Conservation (phyloP, 371 early-diverging fungal genomes). For the Neoconidiobolus thromboides region DNA sequence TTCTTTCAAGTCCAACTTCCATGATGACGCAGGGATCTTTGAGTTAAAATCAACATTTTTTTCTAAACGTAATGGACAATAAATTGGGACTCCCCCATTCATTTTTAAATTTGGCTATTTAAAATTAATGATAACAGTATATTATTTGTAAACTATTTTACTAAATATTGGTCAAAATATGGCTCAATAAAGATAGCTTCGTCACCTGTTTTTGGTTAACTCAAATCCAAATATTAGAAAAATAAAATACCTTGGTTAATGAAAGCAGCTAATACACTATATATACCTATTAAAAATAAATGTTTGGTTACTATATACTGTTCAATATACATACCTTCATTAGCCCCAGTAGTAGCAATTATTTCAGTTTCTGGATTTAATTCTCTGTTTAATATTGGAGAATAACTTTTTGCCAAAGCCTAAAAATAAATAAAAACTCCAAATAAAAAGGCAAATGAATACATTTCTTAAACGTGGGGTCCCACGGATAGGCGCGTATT, state of each 20-base stretch:
- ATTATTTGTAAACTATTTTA: constrained; percentile 17
- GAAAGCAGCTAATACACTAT: not conserved
- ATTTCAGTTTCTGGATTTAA: constrained; percentile 69
- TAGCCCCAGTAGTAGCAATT: constrained; percentile 81
- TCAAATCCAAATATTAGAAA: too few species aligned
- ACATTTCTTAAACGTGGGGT: constrained; percentile 41
- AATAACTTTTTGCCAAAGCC: constrained; percentile 60
- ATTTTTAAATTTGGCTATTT: constrained; percentile 57
- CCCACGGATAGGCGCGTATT: constrained; percentile 76
- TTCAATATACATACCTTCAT: constrained; percentile 39
- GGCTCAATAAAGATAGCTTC: constrained; percentile 88
- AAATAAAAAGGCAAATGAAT: too few species aligned
- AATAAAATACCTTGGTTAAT: not conserved
- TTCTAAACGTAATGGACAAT: constrained; percentile 54
- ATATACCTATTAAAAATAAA: not conserved
- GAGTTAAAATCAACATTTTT: constrained; percentile 26
- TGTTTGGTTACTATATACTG: too few species aligned
- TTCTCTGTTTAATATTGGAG: constrained; percentile 31
- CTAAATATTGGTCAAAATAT: constrained; percentile 85
- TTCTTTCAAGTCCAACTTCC: constrained; percentile 71
- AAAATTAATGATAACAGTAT: not conserved
- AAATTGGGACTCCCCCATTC: constrained; percentile 75
- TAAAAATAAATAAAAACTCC: constrained; percentile 5
- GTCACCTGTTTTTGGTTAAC: constrained; percentile 15
- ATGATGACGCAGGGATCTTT: constrained; percentile 29